Evolutionary conservation across 2,329 filamentous ascomycete genomes (phyloP), one percentile per base, ranked within the genome.

Genomic region (Ophiostoma populinum): DNA sequence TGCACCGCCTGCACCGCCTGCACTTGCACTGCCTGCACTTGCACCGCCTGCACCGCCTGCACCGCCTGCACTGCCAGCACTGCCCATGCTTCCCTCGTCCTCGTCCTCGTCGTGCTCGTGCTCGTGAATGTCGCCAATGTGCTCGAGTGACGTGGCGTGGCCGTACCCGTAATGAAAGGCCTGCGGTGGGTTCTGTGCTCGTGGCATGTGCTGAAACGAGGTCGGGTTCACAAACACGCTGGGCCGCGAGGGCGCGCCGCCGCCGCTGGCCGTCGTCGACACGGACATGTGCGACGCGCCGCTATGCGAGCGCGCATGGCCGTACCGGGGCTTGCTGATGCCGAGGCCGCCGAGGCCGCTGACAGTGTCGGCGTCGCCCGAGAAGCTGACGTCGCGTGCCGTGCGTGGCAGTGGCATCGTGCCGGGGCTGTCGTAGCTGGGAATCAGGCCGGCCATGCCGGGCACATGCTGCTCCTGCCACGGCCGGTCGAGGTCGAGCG

Each of bases 191-290:
- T 70, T 73, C 30, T 67, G 65, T 1, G 68, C 68, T 26, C 67
- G 62, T 21, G 72, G 72, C 7, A 60, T 73, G 53, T 75, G 72
- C 48, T 75, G 69, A 44, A 74, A 75, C 6, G 31, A 8, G 10
- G 21, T 24, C 18, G 72, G 71, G 47, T 76, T 72, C 15, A 75
- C 61, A 47, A 76, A 75, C 21, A 59, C 49, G 38, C 59, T 58
- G 38, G 55, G 56, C 38, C 64, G 58, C 35, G 19, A 19, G 54
- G 37, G 8, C 43, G 24, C 20, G 8, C 21, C 60, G 43, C 67
- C 71, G 42, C 57, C 60, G 45, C 67, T 73, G 41, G 57, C 63
- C 33, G 61, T 62, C 18, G 67, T 70, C 7, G 65, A 60, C 35
- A 68, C 58, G 8, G 69, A 73, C 42, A 58, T 54, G 47, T 72